Evolutionary conservation across 202 grass and related monocot genomes (phyloP).

Genomic region (Elaeis oleifera): DNA sequence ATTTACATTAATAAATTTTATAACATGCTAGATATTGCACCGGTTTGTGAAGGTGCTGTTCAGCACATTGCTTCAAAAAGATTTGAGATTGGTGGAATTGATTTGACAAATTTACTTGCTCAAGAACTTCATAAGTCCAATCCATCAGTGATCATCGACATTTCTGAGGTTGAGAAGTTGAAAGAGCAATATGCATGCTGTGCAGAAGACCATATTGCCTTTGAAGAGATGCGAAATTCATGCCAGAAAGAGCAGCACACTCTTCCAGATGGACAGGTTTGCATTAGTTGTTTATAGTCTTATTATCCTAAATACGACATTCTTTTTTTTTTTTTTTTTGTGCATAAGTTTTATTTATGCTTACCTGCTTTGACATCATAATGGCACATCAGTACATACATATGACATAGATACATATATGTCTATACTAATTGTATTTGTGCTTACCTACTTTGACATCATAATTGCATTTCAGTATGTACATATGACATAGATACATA

Average conservation of each 20-base stretch:
- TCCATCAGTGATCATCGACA: slow-evolving; percentile 66
- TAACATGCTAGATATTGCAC: slow-evolving; percentile 68
- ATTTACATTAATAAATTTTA: neutral
- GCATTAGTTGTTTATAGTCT: slow-evolving; percentile 20
- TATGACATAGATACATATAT: no score
- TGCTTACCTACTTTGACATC: no score
- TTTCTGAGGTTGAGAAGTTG: slow-evolving; percentile 72
- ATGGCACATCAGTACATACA: no score
- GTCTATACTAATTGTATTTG: no score
- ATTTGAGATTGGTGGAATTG: slow-evolving; percentile 83
- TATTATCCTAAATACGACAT: neutral
- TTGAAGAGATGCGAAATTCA: slow-evolving; percentile 51
- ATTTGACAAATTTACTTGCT: slow-evolving; percentile 86
- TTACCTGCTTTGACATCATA: no score
- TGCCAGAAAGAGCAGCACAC: slow-evolving; percentile 69
- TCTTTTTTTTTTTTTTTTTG: neutral
- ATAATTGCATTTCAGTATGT: no score
- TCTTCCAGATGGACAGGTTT: slow-evolving; percentile 97
- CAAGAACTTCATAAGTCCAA: slow-evolving; percentile 82
- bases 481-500: no score
- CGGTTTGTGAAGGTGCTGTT: slow-evolving; percentile 96
- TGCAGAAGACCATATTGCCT: slow-evolving; percentile 58
- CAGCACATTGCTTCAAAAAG: slow-evolving; percentile 83
- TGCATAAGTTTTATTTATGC: no score
- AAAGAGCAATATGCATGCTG: slow-evolving; percentile 86